A percentile compares a stretch with the other conserved stretches of the same genome.
These are phyloP conservation scores for Condylostoma magnum DNA, from an alignment of 169 alveolate genomes.

Conservation along the genomic window DNA sequence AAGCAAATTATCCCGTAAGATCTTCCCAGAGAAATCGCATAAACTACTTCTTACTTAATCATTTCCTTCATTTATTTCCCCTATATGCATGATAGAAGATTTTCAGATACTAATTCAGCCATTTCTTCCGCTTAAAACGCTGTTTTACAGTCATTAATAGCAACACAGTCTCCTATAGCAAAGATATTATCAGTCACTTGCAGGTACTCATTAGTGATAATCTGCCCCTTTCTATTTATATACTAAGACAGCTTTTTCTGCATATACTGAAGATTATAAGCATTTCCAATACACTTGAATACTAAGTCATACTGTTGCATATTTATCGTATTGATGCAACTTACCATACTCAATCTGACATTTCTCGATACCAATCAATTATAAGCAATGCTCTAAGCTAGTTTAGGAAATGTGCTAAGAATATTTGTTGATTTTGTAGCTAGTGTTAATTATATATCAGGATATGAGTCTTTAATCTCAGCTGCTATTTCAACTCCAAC, in stretches of 20 bases:
- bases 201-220: neutral
- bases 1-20: too few relatives aligned
- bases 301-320: neutral
- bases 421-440: neutral
- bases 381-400: neutral
- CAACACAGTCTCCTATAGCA: conserved; percentile 10
- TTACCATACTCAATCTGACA: neutral
- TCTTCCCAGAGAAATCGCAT: too few relatives aligned
- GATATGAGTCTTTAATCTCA: neutral
- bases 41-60: too few relatives aligned
- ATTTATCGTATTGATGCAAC: neutral
- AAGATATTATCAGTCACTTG: neutral
- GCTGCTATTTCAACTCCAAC: neutral
- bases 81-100: too few relatives aligned
- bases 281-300: neutral
- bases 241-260: neutral
- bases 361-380: neutral
- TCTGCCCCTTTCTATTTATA: neutral
- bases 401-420: neutral
- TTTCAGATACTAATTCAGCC: too few relatives aligned
- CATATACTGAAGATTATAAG: neutral
- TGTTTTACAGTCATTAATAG: too few relatives aligned
- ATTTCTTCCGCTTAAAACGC: too few relatives aligned
- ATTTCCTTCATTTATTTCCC: too few relatives aligned
- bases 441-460: neutral